phyloP scores from a whole-genome alignment of 352 stramenopile species.

The Globisporangium emineosum region DNA sequence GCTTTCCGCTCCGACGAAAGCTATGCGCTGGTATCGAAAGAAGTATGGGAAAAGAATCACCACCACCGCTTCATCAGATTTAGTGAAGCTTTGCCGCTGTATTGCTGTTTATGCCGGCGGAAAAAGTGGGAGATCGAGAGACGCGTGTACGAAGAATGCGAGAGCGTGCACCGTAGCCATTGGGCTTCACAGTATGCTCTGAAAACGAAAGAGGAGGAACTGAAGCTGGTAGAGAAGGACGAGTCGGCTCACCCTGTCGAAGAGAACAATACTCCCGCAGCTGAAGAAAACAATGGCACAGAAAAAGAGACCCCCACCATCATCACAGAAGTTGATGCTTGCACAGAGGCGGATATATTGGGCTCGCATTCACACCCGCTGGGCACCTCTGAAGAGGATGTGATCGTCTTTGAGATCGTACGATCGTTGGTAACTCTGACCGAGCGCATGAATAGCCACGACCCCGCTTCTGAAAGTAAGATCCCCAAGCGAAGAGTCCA shows the following conservation, averaged over 20 bases:
- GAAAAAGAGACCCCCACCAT: background rate
- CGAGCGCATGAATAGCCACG: constrained; percentile 14
- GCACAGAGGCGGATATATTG: background rate
- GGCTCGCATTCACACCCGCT: background rate
- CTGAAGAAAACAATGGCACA: background rate
- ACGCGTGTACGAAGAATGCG: constrained; percentile 38
- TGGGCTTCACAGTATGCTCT: constrained; percentile 33
- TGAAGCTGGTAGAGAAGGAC: constrained; percentile 25
- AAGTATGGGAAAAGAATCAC: constrained; percentile 70
- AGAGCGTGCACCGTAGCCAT: constrained; percentile 37
- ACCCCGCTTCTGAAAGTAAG: background rate
- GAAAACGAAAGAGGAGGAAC: constrained; percentile 48
- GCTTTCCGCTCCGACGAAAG: constrained; percentile 21
- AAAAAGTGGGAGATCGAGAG: constrained; percentile 59
- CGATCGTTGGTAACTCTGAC: constrained; percentile 16
- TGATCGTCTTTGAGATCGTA: constrained; percentile 16
- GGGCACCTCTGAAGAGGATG: constrained; percentile 6
- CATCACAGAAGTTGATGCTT: background rate
- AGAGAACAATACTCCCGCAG: background rate
- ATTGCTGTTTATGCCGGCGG: constrained; percentile 62
- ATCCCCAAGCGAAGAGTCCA: constrained; percentile 5
- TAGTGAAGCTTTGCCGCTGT: constrained; percentile 24
- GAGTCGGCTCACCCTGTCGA: background rate
- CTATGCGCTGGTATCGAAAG: constrained; percentile 28
- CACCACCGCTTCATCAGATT: constrained; percentile 62